Evolutionary conservation across 208 protist species (phyloP).

Genomic region (Endotrypanum monterogeii): DNA sequence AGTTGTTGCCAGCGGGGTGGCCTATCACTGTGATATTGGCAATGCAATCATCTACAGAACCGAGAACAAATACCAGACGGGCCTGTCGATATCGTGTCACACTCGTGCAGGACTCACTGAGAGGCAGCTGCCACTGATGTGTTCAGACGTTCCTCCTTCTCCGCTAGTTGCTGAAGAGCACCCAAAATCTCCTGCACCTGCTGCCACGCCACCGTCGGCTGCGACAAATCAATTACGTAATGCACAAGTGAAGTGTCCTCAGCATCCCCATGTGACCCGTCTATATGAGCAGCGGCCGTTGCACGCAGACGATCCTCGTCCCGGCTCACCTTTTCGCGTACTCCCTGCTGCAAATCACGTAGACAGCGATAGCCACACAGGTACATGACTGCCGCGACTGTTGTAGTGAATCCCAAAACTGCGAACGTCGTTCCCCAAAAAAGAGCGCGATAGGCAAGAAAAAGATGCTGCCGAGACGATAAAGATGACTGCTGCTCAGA

Average conservation of each 20-base stretch:
- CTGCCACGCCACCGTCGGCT: constrained; percentile 41
- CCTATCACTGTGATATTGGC: background rate
- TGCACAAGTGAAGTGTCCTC: constrained; percentile 40
- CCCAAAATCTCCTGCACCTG: constrained; percentile 67
- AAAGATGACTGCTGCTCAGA: background rate
- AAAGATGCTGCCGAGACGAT: constrained; percentile 41
- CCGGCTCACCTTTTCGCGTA: constrained; percentile 43
- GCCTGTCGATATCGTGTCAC: background rate
- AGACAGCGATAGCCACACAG: constrained; percentile 50
- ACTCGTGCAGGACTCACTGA: background rate
- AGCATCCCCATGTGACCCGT: background rate
- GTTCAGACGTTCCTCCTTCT: constrained; percentile 4
- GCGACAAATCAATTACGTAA: constrained; percentile 73
- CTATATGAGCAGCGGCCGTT: background rate
- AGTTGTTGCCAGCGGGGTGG: no score
- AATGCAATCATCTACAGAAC: background rate
- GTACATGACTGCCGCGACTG: constrained; percentile 54
- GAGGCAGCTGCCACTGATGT: background rate
- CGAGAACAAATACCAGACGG: background rate
- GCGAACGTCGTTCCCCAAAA: constrained; percentile 75
- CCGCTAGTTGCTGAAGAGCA: constrained; percentile 32
- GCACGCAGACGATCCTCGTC: constrained; percentile 43
- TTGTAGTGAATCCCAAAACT: constrained; percentile 41
- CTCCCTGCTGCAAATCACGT: constrained; percentile 37
- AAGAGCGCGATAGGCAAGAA: constrained; percentile 74